Conservation (phyloP, 163 green algal species). For the Prototheca stagnorum region DNA sequence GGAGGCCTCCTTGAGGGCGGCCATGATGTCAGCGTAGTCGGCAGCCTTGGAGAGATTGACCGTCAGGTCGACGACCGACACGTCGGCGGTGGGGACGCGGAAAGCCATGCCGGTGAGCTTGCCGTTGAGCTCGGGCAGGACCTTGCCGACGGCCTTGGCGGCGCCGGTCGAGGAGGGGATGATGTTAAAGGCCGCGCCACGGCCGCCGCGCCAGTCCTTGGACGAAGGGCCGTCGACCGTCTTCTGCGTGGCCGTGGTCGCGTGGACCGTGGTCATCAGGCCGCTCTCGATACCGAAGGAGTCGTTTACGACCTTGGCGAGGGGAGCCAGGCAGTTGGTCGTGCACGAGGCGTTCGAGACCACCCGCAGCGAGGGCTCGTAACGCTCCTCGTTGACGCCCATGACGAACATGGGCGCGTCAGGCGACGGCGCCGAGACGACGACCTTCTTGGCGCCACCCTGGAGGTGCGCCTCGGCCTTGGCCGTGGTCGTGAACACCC, state of each 20-base stretch:
- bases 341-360: conserved; percentile 95
- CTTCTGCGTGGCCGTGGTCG: conserved; percentile 50
- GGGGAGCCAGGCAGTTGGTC: conserved; percentile 92
- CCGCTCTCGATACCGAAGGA: conserved; percentile 77
- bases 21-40: conserved; percentile 89
- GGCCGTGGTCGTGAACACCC: conserved; percentile 80
- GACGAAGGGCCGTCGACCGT: conserved; percentile 86
- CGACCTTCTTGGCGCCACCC: conserved; percentile 73
- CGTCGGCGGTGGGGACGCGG: conserved; percentile 83
- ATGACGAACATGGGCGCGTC: conserved; percentile 85
- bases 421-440: conserved; percentile 78
- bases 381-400: conserved; percentile 86
- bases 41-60: conserved; percentile 61
- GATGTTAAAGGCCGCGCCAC: conserved; percentile 79
- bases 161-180: conserved; percentile 90
- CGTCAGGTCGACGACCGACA: conserved; percentile 93
- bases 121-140: conserved; percentile 89
- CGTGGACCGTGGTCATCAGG: conserved; percentile 96
- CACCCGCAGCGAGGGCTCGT: conserved; percentile 51
- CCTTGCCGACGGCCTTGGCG: conserved; percentile 71
- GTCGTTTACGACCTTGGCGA: conserved; percentile 86
- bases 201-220: conserved; percentile 86
- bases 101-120: conserved; percentile 96
- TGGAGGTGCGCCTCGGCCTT: conserved; percentile 56
- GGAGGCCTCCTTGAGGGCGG: conserved; percentile 53